Evolutionary conservation across 345 rosid species (phyloP), one percentile per base, ranked within the genome.

Genomic region (Viola odorata): DNA sequence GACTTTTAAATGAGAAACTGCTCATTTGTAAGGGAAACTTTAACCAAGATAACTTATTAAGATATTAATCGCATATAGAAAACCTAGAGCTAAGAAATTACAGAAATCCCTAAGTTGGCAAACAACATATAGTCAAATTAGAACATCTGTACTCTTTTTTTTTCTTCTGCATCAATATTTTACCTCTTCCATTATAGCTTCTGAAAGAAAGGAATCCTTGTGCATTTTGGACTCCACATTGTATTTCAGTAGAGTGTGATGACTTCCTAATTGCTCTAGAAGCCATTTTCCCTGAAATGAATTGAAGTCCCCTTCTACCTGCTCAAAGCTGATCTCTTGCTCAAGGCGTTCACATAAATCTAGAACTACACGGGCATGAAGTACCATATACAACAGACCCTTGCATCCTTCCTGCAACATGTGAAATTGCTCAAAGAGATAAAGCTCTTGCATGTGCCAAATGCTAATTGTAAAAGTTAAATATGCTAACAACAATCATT

Each of bases 131-230:
- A 23, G 32, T 23, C 32, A 23, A 23, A 23, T 23, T 23, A 23
- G 32, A 23, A 23, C 2, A 23, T 23, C 32, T 23, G 2, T 0
- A 23, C 32, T 23, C 32, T 23, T 23, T 23, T 23, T 23, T 23
- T 23, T 23, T 23, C 32, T 23, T n/a, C n/a, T 23, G 32, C 1
- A 23, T 23, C 32, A 23, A 23, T 23, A 23, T 2, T 23, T 23
- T 23, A 92, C 99, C 97, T 89, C 99, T 84, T 94, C 96, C 97
- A 94, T 87, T 44, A 94, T 85, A 68, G 91, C 91, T 81, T 94
- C 99, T 8, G 99, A 89, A 62, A 94, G 96, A 73, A 94, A 78
- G 40, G 97, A 60, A 73, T 89, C 89, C 69, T 79, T 81, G 60
- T 80, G 91, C 91, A 89, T 86, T 81, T 87, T 94, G 41, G 97